phyloP scores from a whole-genome alignment of 805 yeast genomes.

The Komagataella kurtzmanii region DNA sequence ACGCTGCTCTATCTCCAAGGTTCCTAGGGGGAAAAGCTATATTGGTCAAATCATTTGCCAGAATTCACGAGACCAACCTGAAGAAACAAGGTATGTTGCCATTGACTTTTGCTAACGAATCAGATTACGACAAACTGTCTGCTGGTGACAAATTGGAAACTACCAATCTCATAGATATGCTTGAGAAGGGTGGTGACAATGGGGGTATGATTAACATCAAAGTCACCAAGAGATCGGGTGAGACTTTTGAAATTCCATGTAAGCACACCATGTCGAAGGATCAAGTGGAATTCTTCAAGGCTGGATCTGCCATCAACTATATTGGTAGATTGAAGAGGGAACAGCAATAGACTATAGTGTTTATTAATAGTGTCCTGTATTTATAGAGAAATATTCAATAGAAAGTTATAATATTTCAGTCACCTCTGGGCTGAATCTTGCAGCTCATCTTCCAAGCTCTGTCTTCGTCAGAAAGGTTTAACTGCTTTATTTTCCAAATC shows the following conservation, averaged over 20 bases:
- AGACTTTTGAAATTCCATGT: slow-evolving; percentile 52
- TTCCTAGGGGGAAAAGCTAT: slow-evolving; percentile 86
- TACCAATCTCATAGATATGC: slow-evolving; percentile 57
- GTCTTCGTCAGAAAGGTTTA: slow-evolving; percentile 47
- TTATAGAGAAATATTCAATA: neutral
- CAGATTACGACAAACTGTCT: slow-evolving; percentile 71
- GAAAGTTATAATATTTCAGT: slow-evolving; percentile 2
- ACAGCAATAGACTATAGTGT: neutral
- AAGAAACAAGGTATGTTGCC: slow-evolving; percentile 98
- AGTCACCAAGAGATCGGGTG: slow-evolving; percentile 67
- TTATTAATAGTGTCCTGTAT: neutral
- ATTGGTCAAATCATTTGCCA: slow-evolving; percentile 88
- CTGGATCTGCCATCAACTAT: slow-evolving; percentile 92
- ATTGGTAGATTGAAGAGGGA: slow-evolving; percentile 29
- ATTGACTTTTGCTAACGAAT: slow-evolving; percentile 78
- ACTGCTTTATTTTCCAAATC: slow-evolving; percentile 55
- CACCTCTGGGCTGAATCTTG: slow-evolving; percentile 38
- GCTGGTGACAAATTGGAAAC: slow-evolving; percentile 75
- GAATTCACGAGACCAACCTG: slow-evolving; percentile 96
- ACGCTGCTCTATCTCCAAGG: slow-evolving; percentile 92
- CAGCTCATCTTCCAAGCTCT: slow-evolving; percentile 67
- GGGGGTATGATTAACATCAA: slow-evolving; percentile 68
- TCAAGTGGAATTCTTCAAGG: slow-evolving; percentile 91
- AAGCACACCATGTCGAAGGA: slow-evolving; percentile 96
- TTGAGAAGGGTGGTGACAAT: slow-evolving; percentile 72